Evolutionary conservation across 495 filamentous ascomycete species (phyloP).

Genomic region (Tetracladium setigerum): DNA sequence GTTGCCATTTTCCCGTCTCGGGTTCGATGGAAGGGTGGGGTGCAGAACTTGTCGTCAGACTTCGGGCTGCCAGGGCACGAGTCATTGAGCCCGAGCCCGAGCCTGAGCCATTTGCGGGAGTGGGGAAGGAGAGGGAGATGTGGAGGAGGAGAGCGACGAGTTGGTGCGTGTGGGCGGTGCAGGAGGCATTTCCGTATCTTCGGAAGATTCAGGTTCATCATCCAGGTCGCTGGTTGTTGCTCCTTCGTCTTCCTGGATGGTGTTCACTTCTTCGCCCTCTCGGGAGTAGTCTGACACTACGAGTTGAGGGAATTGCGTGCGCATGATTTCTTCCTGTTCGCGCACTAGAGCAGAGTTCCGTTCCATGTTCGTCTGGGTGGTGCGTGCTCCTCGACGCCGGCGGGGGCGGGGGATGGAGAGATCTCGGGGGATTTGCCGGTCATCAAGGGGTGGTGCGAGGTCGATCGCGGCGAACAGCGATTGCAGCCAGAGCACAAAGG

Average conservation of each 20-base stretch:
- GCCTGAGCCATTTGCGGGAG: background rate
- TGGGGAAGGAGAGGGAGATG: background rate
- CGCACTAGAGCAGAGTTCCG: constrained; percentile 5
- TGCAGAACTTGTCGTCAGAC: constrained; percentile 3
- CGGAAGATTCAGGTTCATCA: background rate
- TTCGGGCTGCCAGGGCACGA: constrained; percentile 10
- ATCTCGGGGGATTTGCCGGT: constrained; percentile 23
- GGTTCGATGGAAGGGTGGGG: constrained; percentile 12
- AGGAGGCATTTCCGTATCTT: background rate
- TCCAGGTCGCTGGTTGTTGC: background rate
- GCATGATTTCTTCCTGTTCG: constrained; percentile 24
- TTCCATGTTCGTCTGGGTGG: background rate
- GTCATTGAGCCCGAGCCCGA: background rate
- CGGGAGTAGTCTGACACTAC: constrained; percentile 1
- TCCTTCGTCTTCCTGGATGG: background rate
- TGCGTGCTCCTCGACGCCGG: constrained; percentile 4
- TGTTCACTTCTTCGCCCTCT: background rate
- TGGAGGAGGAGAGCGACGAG: background rate
- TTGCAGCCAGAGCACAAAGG: constrained; percentile 49
- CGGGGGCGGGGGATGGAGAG: constrained; percentile 13
- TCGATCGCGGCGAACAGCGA: constrained; percentile 44
- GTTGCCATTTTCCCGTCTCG: constrained; percentile 40
- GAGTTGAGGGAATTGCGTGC: constrained; percentile 15
- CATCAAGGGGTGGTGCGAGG: constrained; percentile 44
- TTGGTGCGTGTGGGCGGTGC: background rate